Percentiles rank a stretch among this genome's conserved stretches.
These are phyloP conservation scores for Aspergillus piperis DNA, from an alignment of 2,329 filamentous ascomycete genomes.

Conservation along the genomic window DNA sequence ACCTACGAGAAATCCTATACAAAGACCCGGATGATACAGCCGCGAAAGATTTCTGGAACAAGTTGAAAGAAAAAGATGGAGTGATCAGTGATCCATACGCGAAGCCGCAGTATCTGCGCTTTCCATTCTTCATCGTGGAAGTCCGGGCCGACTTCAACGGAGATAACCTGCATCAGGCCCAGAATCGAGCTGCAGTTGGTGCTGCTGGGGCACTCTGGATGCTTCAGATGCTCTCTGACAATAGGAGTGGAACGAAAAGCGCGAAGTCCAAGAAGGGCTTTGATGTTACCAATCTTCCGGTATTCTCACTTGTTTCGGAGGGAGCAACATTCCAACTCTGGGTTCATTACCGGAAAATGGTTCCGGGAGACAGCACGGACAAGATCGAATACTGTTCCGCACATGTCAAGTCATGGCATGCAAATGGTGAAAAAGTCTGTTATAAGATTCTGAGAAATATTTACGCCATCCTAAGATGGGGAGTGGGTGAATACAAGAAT, in stretches of 20 bases:
- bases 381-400: no score
- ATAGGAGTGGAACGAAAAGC: neutral
- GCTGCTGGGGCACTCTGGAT: neutral
- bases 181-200: conserved; percentile 5
- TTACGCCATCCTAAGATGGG: no score
- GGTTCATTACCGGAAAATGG: neutral
- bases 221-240: neutral
- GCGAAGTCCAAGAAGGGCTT: neutral
- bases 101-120: neutral
- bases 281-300: neutral
- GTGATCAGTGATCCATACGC: conserved; percentile 9
- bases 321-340: conserved; percentile 1
- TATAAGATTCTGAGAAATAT: no score
- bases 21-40: no score
- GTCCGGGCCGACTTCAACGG: conserved; percentile 4
- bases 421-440: no score
- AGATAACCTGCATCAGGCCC: conserved; percentile 1
- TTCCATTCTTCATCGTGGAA: conserved; percentile 14
- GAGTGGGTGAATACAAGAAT: no score
- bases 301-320: conserved; percentile 2
- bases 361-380: no score
- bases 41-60: no score
- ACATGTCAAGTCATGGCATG: no score
- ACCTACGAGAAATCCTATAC: no score
- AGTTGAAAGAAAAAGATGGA: neutral